Evolutionary conservation across 1,139 yeast genomes (phyloP).

Genomic region (Geotrichum histeridarum): DNA sequence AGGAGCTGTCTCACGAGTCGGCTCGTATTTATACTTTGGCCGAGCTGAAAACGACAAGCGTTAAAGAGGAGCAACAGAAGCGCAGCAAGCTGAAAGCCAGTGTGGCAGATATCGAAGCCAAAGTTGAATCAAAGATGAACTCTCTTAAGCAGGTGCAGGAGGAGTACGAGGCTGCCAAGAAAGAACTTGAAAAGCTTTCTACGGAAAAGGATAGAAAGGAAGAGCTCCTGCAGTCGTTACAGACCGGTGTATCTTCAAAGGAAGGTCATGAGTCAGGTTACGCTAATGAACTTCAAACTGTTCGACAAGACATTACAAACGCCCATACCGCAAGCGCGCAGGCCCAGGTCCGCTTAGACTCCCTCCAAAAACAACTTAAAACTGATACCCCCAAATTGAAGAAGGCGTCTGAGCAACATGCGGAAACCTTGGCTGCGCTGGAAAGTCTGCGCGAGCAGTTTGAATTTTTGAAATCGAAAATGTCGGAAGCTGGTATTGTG

Average conservation of each 20-base stretch:
- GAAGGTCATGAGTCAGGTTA: slow-evolving; percentile 83
- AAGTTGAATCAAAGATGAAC: slow-evolving; percentile 24
- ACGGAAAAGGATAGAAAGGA: slow-evolving; percentile 58
- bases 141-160: slow-evolving; percentile 36
- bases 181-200: slow-evolving; percentile 44
- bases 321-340: slow-evolving; percentile 57
- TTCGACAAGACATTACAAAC: slow-evolving; percentile 53
- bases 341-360: slow-evolving; percentile 53
- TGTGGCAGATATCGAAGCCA: slow-evolving; percentile 25
- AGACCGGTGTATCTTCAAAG: slow-evolving; percentile 85
- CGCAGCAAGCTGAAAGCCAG: slow-evolving; percentile 26
- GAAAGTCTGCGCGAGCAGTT: slow-evolving; percentile 43
- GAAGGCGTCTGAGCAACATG: slow-evolving; percentile 54
- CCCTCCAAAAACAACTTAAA: slow-evolving; percentile 50
- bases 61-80: slow-evolving; percentile 22
- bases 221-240: slow-evolving; percentile 73
- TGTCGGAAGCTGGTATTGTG: slow-evolving; percentile 58
- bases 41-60: slow-evolving; percentile 40
- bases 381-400: slow-evolving; percentile 50
- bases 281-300: slow-evolving; percentile 63
- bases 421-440: slow-evolving; percentile 43
- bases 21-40: slow-evolving; percentile 63
- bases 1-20: slow-evolving; percentile 55
- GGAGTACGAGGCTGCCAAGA: slow-evolving; percentile 45
- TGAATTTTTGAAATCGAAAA: slow-evolving; percentile 41